Percentiles rank a stretch among this genome's conserved stretches.
Conservation (phyloP, 257 asterid species). For the Solanum peruvianum region DNA sequence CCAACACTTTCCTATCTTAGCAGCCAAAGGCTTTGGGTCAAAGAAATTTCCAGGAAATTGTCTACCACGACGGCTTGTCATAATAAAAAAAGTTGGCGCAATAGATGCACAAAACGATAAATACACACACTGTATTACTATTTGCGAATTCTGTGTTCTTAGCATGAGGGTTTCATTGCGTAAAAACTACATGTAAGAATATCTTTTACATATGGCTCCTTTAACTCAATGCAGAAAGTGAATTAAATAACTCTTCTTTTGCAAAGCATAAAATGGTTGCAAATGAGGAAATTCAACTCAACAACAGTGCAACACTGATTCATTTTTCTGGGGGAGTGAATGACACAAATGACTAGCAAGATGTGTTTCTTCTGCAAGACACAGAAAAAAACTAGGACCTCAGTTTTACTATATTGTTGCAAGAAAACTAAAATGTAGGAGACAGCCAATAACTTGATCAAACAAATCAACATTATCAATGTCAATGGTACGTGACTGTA, state of each 20-base stretch:
- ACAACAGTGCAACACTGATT: background rate
- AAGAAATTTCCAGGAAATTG: background rate
- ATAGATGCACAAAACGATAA: background rate
- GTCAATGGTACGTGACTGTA: background rate
- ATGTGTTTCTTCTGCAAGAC: background rate
- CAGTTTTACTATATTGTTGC: background rate
- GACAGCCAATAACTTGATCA: background rate
- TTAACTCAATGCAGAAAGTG: background rate
- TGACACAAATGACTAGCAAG: background rate
- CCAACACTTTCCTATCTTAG: background rate
- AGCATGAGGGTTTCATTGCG: background rate
- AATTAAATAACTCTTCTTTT: background rate
- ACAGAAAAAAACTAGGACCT: background rate
- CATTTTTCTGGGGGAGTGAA: background rate
- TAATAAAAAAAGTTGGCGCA: background rate
- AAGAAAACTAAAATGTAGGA: background rate
- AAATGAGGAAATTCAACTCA: background rate
- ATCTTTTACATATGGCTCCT: background rate
- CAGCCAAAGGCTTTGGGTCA: background rate
- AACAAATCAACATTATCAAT: background rate
- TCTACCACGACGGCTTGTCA: background rate
- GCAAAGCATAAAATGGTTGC: background rate
- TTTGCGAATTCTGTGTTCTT: background rate
- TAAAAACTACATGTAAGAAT: background rate
- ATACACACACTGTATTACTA: background rate